phyloP scores from a whole-genome alignment of 1,139 yeast genomes.

The Debaryomyces psychrophilus region DNA sequence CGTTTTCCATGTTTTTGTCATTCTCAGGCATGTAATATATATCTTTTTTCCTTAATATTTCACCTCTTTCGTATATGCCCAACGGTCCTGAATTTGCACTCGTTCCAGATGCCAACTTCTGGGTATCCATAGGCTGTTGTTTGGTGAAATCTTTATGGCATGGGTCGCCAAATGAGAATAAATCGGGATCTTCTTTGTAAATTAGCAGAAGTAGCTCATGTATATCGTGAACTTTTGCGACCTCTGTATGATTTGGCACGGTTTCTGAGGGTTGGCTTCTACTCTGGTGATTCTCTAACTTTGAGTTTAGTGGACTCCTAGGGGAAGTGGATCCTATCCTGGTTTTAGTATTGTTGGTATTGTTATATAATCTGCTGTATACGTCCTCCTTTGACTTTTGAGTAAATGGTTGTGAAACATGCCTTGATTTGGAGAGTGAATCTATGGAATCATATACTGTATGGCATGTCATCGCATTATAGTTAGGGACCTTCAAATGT shows the following conservation, averaged over 20 bases:
- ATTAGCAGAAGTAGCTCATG: constrained; percentile 25
- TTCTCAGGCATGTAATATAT: constrained; percentile 41
- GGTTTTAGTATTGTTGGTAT: constrained; percentile 9
- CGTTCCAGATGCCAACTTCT: constrained; percentile 1
- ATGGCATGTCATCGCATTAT: background rate
- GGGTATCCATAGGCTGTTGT: constrained; percentile 6
- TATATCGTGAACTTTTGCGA: constrained; percentile 21
- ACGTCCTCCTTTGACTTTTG: constrained; percentile 8
- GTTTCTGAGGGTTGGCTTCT: background rate
- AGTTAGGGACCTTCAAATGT: constrained; percentile 1
- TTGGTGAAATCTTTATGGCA: constrained; percentile 8
- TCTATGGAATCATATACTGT: background rate
- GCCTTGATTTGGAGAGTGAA: constrained; percentile 6
- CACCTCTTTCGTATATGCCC: constrained; percentile 57
- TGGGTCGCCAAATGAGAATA: constrained; percentile 20
- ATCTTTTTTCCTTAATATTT: constrained; percentile 44
- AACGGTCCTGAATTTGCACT: constrained; percentile 22
- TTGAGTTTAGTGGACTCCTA: background rate
- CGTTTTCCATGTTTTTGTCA: constrained; percentile 15
- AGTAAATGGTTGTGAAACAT: constrained; percentile 9
- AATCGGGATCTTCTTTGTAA: constrained; percentile 25
- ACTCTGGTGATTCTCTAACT: background rate
- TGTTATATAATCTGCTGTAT: constrained; percentile 12
- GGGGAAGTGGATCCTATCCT: background rate
- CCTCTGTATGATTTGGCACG: background rate